phyloP scores from a whole-genome alignment of 306 rosid genomes.

The Cucumis hystrix region DNA sequence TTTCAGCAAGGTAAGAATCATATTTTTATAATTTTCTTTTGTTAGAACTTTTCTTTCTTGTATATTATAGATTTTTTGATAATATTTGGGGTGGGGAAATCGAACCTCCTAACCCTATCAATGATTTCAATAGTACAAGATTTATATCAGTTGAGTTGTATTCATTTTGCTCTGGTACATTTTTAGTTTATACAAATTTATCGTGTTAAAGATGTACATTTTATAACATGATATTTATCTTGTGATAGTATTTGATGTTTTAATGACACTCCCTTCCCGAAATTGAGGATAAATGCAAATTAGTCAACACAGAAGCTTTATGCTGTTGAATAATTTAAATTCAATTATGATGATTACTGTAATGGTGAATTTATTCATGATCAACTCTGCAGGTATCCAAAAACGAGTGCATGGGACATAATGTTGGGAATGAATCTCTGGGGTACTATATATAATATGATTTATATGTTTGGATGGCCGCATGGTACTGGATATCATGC shows the following conservation, averaged over 20 bases:
- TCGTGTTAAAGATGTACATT: neutral
- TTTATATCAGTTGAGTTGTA: too few species aligned
- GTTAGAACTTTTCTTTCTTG: neutral
- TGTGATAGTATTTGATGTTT: neutral
- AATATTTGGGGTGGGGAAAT: too few species aligned
- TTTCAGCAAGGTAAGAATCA: conserved; percentile 44
- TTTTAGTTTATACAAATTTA: neutral
- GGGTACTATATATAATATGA: conserved; percentile 86
- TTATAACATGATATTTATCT: neutral
- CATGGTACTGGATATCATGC: conserved; percentile 64
- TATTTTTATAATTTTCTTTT: neutral
- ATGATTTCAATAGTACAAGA: too few species aligned
- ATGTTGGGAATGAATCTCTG: conserved; percentile 98
- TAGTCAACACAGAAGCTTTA: neutral
- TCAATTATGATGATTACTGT: neutral
- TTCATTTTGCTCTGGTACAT: neutral
- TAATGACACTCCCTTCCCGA: neutral
- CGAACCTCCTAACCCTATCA: too few species aligned
- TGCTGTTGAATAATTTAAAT: neutral
- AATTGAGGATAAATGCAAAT: neutral
- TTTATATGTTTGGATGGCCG: conserved; percentile 93
- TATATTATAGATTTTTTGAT: neutral
- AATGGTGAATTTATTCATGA: conserved; percentile 5
- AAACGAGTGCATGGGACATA: conserved; percentile 93
- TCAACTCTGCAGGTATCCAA: conserved; percentile 57